phyloP scores from a whole-genome alignment of 306 rosid species.

The Castanea sativa region DNA sequence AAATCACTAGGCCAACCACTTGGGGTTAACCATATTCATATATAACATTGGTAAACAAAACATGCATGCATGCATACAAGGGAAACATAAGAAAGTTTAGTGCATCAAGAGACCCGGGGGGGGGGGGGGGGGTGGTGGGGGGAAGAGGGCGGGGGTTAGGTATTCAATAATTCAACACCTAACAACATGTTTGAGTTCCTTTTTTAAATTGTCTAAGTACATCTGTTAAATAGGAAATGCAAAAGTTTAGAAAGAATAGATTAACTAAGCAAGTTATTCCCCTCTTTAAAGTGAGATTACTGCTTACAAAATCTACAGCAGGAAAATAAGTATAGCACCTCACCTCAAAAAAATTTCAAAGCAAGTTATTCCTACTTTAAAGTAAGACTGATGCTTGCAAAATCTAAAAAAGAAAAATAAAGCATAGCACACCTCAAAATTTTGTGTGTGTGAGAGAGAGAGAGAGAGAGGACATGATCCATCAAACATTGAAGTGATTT shows the following conservation, averaged over 20 bases:
- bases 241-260: background rate
- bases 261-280: background rate
- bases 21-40: too few relatives aligned
- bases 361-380: background rate
- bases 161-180: background rate
- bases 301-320: background rate
- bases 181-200: background rate
- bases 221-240: background rate
- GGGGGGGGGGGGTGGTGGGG: background rate
- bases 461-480: background rate
- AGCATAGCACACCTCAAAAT: background rate
- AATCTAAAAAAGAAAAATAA: background rate
- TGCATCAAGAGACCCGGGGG: background rate
- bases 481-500: background rate
- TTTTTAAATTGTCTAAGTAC: background rate
- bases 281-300: background rate
- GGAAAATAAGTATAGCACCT: background rate
- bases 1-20: too few relatives aligned
- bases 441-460: too few relatives aligned
- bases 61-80: background rate
- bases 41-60: too few relatives aligned
- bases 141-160: background rate
- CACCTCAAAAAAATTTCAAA: background rate
- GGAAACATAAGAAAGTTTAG: background rate
- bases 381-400: background rate